Evolutionary conservation across 768 basidiomycete species (phyloP), one percentile per base, ranked within the genome.

Genomic region (Auricularia sp.): DNA sequence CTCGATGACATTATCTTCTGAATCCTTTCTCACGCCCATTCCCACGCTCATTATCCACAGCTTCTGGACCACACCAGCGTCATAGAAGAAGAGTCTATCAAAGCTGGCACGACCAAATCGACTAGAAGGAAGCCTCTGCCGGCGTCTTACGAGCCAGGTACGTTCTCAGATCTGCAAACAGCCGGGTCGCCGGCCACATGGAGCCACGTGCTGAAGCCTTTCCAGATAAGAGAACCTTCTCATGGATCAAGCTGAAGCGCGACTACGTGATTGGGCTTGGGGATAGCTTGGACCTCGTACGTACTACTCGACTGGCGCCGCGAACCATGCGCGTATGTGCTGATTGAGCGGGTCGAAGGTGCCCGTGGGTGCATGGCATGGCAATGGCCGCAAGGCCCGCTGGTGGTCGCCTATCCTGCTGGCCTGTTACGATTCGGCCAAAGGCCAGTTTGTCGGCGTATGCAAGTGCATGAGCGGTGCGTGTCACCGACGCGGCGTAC

Each of bases 341-440:
- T 16, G n/a, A 58, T 14, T 62, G 21, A 70, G 80, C 37, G 80
- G 80, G 10, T 65, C 73, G 39, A 42, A 80, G 3, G 77, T 80
- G 2, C 79, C 79, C 0, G 76, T 81, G 63, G 79, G 78, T 7
- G 94, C 91, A 54, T 95, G 92, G 90, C 85, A 93, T 76, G 94
- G 93, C 59, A 89, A 87, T 71, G 94, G 94, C 37, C 78, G 93
- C 42, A 97, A 96, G 76, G 87, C 86, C 16, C 82, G 84, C 59
- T 96, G 94, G 94, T 97, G 92, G 90, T 90, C 88, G 68, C 94
- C 94, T 1, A 84, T 96, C 69, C 78, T 97, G 4, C 80, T 95
- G 56, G 92, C 86, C 14, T 75, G 88, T 47, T 87, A 88, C 82
- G 86, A 94, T 70, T 76, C 83, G 24, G 78, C 81, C 65, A 78